Conservation (phyloP, 768 basidiomycete species). For the Tricholoma flavovirens region DNA sequence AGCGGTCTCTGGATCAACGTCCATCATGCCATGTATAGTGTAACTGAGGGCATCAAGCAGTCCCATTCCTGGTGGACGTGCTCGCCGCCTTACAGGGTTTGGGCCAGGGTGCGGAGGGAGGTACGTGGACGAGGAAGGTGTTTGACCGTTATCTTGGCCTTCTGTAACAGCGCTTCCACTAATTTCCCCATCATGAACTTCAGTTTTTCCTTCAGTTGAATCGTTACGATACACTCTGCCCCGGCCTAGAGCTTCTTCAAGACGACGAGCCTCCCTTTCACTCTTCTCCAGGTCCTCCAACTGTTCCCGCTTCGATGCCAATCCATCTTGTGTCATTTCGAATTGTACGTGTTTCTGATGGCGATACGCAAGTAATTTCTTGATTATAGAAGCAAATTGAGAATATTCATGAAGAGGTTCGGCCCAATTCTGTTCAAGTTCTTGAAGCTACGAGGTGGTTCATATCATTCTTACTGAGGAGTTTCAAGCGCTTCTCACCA, state of each 20-base stretch:
- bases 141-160: constrained; percentile 28
- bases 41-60: constrained; percentile 88
- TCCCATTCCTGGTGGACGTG: constrained; percentile 74
- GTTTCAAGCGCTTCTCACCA: constrained; percentile 45
- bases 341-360: constrained; percentile 98
- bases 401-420: constrained; percentile 95
- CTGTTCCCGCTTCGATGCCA: constrained; percentile 79
- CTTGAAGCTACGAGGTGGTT: constrained; percentile 61
- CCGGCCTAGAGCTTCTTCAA: constrained; percentile 80
- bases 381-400: constrained; percentile 93
- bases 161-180: constrained; percentile 20
- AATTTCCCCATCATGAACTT: constrained; percentile 5
- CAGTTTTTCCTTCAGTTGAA: constrained; percentile 21
- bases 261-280: constrained; percentile 81
- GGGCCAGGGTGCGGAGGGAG: constrained; percentile 80
- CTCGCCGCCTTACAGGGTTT: constrained; percentile 51
- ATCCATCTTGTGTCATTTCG: constrained; percentile 90
- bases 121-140: constrained; percentile 40
- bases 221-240: constrained; percentile 33
- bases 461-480: neutral
- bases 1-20: constrained; percentile 95
- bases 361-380: constrained; percentile 87
- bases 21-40: constrained; percentile 97
- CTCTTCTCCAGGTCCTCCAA: constrained; percentile 90
- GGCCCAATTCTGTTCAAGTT: constrained; percentile 91